Evolutionary conservation across 805 yeast genomes (phyloP).

Genomic region (Priceomyces medius): DNA sequence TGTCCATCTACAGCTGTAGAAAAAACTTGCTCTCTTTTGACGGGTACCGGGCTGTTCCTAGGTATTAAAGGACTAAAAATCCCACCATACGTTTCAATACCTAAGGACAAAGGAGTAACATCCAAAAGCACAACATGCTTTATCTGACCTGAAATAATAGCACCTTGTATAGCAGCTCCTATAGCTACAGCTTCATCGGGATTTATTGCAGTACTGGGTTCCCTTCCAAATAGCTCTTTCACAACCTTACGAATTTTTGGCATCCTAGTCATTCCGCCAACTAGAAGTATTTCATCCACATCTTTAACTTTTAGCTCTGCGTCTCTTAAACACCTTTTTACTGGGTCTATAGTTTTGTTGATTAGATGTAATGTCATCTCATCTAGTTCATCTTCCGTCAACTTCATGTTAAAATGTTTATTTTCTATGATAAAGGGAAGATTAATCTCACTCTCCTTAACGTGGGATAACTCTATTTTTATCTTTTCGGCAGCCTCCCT

Average conservation of each 20-base stretch:
- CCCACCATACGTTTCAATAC: constrained; percentile 85
- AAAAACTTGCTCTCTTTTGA: constrained; percentile 68
- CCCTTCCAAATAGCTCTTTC: constrained; percentile 54
- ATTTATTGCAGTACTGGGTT: constrained; percentile 71
- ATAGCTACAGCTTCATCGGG: constrained; percentile 94
- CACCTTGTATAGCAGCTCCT: constrained; percentile 91
- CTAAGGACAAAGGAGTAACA: constrained; percentile 79
- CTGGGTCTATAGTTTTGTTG: constrained; percentile 68
- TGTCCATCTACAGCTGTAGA: constrained; percentile 85
- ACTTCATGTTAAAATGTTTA: constrained; percentile 55
- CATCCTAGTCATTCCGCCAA: constrained; percentile 92
- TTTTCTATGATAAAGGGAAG: constrained; percentile 67
- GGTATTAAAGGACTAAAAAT: constrained; percentile 77
- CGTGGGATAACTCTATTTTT: constrained; percentile 73
- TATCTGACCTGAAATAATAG: constrained; percentile 78
- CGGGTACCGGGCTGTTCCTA: constrained; percentile 75
- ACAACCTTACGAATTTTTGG: constrained; percentile 72
- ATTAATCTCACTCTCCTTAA: constrained; percentile 57
- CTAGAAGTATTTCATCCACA: constrained; percentile 71
- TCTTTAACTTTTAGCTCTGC: constrained; percentile 66
- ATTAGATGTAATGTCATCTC: constrained; percentile 63
- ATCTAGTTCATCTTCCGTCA: constrained; percentile 71
- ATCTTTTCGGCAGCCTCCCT: constrained; percentile 78
- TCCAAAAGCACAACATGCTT: constrained; percentile 75
- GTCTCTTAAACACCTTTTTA: constrained; percentile 70